phyloP scores from a whole-genome alignment of 2,329 filamentous ascomycete genomes.

The Cercospora citrullina region DNA sequence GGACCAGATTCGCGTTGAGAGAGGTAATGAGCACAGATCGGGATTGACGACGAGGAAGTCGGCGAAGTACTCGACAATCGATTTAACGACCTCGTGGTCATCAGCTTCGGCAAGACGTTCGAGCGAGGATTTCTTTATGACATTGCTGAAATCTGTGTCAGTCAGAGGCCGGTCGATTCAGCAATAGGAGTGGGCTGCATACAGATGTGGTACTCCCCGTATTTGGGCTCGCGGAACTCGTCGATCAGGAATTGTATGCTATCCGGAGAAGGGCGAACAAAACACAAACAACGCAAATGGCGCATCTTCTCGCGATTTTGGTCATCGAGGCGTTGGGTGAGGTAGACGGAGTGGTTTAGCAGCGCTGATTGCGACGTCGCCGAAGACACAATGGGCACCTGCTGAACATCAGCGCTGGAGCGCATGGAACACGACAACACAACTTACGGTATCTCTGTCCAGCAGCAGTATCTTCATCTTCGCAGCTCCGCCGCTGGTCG shows the following conservation, averaged over 20 bases:
- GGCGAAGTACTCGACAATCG: constrained; percentile 93
- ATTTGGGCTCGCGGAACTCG: constrained; percentile 92
- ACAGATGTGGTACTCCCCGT: constrained; percentile 93
- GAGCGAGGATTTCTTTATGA: constrained; percentile 92
- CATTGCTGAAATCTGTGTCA: constrained; percentile 81
- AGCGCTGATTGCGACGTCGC: constrained; percentile 93
- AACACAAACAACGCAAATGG: constrained; percentile 88
- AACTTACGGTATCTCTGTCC: constrained; percentile 79
- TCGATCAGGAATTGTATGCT: constrained; percentile 94
- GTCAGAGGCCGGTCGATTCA: constrained; percentile 33
- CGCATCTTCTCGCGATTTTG: constrained; percentile 92
- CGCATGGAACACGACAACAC: not conserved
- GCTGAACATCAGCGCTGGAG: constrained; percentile 14
- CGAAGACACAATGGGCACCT: constrained; percentile 88
- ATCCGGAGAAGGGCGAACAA: constrained; percentile 86
- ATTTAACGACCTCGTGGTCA: constrained; percentile 93
- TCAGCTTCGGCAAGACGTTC: constrained; percentile 94
- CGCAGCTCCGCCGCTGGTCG: constrained; percentile 55
- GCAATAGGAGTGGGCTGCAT: constrained; percentile 26
- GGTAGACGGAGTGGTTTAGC: constrained; percentile 94
- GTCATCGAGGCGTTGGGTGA: constrained; percentile 95
- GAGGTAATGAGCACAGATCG: constrained; percentile 59
- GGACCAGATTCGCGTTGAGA: constrained; percentile 36
- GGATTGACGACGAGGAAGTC: constrained; percentile 95
- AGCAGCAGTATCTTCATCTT: constrained; percentile 99